Evolutionary conservation across 2,329 filamentous ascomycete species (phyloP).

Genomic region (Davidsoniella australis): DNA sequence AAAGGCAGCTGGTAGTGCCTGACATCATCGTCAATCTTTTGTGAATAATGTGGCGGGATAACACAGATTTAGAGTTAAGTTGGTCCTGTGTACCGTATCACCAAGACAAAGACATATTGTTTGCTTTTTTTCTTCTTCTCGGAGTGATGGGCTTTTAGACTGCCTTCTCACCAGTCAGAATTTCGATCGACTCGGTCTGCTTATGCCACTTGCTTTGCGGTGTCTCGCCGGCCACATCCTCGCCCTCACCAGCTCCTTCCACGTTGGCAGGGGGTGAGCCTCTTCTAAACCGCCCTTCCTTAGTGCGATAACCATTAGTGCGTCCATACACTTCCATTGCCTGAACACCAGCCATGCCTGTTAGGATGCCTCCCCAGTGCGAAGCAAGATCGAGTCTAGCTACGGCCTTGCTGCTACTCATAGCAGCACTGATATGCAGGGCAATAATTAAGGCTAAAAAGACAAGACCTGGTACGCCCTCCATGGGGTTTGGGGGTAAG

Average conservation of each 20-base stretch:
- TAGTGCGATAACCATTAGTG: constrained; percentile 8
- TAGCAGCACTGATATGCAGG: constrained; percentile 31
- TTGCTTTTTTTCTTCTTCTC: too few species aligned
- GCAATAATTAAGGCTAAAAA: constrained; percentile 35
- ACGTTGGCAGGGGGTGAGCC: not conserved
- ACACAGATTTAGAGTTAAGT: too few species aligned
- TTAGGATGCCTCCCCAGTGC: constrained; percentile 33
- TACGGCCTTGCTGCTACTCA: constrained; percentile 24
- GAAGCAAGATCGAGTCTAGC: constrained; percentile 37
- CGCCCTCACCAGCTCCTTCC: not conserved
- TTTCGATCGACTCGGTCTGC: constrained; percentile 12
- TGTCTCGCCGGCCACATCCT: not conserved
- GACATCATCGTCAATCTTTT: too few species aligned
- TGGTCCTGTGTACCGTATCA: too few species aligned
- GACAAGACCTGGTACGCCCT: constrained; percentile 35
- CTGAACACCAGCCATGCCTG: constrained; percentile 27
- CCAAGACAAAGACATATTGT: too few species aligned
- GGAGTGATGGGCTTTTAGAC: not conserved
- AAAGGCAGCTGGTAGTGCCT: too few species aligned
- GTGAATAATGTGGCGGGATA: too few species aligned
- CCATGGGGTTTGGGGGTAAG: constrained; percentile 34
- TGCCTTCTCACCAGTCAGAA: constrained; percentile 11
- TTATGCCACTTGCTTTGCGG: not conserved
- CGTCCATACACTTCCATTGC: constrained; percentile 17
- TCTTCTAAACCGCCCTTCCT: constrained; percentile 9